Percentiles rank a stretch among this genome's conserved stretches.
phyloP scores from a whole-genome alignment of 2,329 filamentous ascomycete species.

The Alternaria conjuncta region DNA sequence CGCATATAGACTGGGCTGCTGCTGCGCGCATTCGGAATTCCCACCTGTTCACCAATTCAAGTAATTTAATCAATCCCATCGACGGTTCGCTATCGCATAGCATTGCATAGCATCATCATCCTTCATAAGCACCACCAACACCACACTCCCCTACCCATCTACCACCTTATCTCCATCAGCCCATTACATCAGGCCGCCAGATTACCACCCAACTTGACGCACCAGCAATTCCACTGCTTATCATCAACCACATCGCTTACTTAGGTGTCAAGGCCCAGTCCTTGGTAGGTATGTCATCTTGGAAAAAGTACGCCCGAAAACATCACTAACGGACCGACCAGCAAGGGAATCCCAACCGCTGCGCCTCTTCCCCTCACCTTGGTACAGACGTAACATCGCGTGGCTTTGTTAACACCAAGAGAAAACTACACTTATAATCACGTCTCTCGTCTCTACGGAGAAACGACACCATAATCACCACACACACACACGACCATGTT shows the following conservation, averaged over 20 bases:
- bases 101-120: not conserved
- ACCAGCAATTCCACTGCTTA: not conserved
- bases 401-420: not conserved
- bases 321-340: not conserved
- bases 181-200: not conserved
- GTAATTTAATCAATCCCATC: not conserved
- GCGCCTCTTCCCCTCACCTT: not conserved
- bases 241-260: not conserved
- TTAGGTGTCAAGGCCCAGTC: not conserved
- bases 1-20: not conserved
- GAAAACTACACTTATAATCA: not conserved
- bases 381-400: not conserved
- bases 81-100: not conserved
- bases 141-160: not conserved
- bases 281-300: not conserved
- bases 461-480: not conserved
- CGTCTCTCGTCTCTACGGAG: not conserved
- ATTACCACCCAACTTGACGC: not conserved
- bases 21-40: not conserved
- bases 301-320: not conserved
- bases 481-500: conserved; percentile 19
- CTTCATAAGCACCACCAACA: not conserved
- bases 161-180: not conserved
- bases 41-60: not conserved
- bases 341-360: not conserved